Percentiles rank a stretch among this genome's conserved stretches.
These are phyloP conservation scores for Hyaloperonospora brassicae DNA, from an alignment of 352 stramenopile genomes.

Conservation along the genomic window DNA sequence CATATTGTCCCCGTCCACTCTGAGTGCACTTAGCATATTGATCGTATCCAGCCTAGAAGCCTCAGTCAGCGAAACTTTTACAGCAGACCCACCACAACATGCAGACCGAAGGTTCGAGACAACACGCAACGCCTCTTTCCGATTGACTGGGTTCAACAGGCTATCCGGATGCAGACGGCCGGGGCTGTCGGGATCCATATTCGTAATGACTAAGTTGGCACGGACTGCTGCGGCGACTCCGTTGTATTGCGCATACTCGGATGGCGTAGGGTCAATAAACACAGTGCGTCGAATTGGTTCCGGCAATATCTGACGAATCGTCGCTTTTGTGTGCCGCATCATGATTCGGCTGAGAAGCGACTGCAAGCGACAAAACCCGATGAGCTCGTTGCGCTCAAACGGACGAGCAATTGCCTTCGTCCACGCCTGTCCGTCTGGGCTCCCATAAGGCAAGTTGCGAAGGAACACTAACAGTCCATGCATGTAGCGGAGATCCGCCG, in stretches of 20 bases:
- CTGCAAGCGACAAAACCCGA: constrained; percentile 67
- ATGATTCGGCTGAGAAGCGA: constrained; percentile 87
- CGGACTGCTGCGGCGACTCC: constrained; percentile 50
- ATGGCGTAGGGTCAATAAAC: constrained; percentile 56
- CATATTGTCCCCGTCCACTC: constrained; percentile 41
- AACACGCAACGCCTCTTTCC: constrained; percentile 47
- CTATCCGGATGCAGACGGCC: constrained; percentile 58
- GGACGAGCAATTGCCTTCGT: constrained; percentile 64
- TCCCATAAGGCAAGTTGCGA: constrained; percentile 80
- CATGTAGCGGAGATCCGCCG: constrained; percentile 82
- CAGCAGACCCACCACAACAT: constrained; percentile 42
- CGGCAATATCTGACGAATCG: constrained; percentile 63
- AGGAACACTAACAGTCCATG: constrained; percentile 89
- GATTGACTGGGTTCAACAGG: constrained; percentile 67
- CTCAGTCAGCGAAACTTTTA: constrained; percentile 37
- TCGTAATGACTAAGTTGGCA: constrained; percentile 66
- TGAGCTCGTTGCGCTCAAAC: constrained; percentile 52
- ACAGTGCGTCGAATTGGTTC: constrained; percentile 41
- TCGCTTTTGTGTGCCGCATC: constrained; percentile 92
- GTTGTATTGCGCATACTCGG: constrained; percentile 70
- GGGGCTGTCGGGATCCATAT: constrained; percentile 58
- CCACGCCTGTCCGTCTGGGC: constrained; percentile 62
- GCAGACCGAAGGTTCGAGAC: constrained; percentile 53
- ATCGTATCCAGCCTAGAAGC: constrained; percentile 51
- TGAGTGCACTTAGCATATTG: constrained; percentile 35